Evolutionary conservation across 345 rosid genomes (phyloP).

Genomic region (Durio zibethinus): DNA sequence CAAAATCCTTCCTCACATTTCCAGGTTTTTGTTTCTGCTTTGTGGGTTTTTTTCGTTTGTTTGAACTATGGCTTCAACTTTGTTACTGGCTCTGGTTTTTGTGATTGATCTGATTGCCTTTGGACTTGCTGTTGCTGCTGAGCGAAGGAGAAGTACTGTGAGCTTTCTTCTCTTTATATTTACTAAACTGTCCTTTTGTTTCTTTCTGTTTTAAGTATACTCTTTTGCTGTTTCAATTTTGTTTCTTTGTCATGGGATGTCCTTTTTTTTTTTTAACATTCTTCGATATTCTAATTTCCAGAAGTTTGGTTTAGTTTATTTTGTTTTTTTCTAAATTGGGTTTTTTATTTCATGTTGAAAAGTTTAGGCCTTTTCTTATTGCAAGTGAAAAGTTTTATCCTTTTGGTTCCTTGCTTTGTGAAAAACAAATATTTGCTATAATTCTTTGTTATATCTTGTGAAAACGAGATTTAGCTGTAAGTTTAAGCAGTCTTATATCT

Average conservation of each 20-base stretch:
- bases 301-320: background rate
- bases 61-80: constrained; percentile 58
- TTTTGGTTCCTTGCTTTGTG: constrained; percentile 2
- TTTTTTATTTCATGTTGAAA: background rate
- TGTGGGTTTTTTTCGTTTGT: constrained; percentile 5
- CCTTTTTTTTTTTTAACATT: background rate
- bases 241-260: background rate
- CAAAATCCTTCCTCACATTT: too few relatives aligned
- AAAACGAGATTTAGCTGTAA: background rate
- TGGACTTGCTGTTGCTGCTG: constrained; percentile 95
- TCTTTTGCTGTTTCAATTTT: background rate
- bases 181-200: background rate
- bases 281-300: background rate
- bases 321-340: background rate
- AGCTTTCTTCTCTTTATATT: constrained; percentile 26
- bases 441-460: constrained; percentile 26
- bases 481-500: background rate
- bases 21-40: background rate
- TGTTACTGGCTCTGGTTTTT: constrained; percentile 61
- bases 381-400: background rate
- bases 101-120: constrained; percentile 76
- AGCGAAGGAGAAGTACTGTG: constrained; percentile 83
- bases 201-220: too few relatives aligned
- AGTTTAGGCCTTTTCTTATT: background rate
- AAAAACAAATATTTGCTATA: background rate